A percentile compares a stretch with the other conserved stretches of the same genome.
phyloP scores from a whole-genome alignment of 495 filamentous ascomycete species.

The Darksidea phi region DNA sequence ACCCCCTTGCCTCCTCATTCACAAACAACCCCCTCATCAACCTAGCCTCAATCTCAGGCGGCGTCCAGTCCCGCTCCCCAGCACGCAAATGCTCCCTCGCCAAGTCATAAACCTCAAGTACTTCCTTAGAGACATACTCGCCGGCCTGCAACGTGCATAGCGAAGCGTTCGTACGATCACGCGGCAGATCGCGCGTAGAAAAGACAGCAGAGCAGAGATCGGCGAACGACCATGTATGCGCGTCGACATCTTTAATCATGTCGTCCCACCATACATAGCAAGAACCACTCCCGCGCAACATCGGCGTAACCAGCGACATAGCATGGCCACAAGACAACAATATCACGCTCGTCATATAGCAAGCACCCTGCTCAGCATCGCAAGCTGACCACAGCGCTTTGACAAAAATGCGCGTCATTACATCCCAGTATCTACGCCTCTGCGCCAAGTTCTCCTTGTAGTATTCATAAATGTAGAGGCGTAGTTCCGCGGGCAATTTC shows the following conservation, averaged over 20 bases:
- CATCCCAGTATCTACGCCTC: conserved; percentile 4
- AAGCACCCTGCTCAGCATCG: conserved; percentile 2
- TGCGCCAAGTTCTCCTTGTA: not conserved
- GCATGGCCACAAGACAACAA: conserved; percentile 9
- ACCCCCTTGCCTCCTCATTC: not conserved
- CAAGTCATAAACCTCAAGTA: conserved; percentile 11
- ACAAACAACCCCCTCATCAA: conserved; percentile 4
- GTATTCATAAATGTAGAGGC: conserved; percentile 13
- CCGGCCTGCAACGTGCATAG: not conserved
- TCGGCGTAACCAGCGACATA: not conserved
- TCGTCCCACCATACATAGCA: conserved; percentile 10
- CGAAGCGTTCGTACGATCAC: conserved; percentile 1
- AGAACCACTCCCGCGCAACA: not conserved
- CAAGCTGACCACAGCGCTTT: conserved; percentile 17
- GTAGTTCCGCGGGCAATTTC: conserved; percentile 7
- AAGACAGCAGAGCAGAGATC: not conserved
- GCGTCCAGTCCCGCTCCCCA: conserved; percentile 16
- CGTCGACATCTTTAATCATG: not conserved
- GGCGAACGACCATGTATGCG: conserved; percentile 6
- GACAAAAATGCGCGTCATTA: conserved; percentile 16
- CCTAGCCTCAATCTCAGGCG: conserved; percentile 3
- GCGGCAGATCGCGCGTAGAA: not conserved
- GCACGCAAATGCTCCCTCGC: conserved; percentile 13
- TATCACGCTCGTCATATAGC: conserved; percentile 6
- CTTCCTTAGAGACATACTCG: conserved; percentile 7